Conservation (phyloP, 2,329 filamentous ascomycete species). For the Monilinia laxa region DNA sequence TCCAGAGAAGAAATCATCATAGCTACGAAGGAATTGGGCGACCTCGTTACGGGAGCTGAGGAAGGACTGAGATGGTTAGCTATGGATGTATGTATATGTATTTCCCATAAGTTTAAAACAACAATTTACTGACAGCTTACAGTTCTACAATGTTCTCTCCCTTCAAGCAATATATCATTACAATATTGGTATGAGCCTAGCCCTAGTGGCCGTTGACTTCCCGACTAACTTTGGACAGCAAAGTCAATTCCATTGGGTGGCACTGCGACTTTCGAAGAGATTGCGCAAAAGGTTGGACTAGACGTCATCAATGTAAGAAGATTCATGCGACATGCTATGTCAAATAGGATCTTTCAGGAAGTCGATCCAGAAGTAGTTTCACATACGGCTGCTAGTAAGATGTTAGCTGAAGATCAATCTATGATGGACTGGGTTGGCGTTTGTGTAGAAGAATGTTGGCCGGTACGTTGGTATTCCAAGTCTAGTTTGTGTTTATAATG, state of each 20-base stretch:
- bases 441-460: conserved; percentile 53
- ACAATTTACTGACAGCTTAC: conserved; percentile 25
- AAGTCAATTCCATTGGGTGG: conserved; percentile 51
- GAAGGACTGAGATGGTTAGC: conserved; percentile 53
- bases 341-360: conserved; percentile 56
- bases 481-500: too few relatives aligned
- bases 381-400: conserved; percentile 55
- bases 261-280: conserved; percentile 48
- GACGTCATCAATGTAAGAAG: conserved; percentile 52
- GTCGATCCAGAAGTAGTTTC: conserved; percentile 50
- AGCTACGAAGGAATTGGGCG: conserved; percentile 50
- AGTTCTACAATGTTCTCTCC: conserved; percentile 53
- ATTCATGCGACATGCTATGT: conserved; percentile 57
- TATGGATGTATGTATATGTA: conserved; percentile 50
- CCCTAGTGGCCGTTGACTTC: neutral
- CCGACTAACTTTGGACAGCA: conserved; percentile 41
- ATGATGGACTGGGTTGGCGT: conserved; percentile 57
- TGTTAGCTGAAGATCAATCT: conserved; percentile 49
- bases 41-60: conserved; percentile 50
- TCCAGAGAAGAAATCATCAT: conserved; percentile 50
- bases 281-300: conserved; percentile 48
- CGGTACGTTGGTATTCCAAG: conserved; percentile 25
- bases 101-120: neutral
- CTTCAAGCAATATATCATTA: conserved; percentile 53
- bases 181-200: conserved; percentile 45